These are phyloP conservation scores for Chrysanthemum lavandulifolium DNA, from an alignment of 129 eudicot genomes.

Conservation along the genomic window DNA sequence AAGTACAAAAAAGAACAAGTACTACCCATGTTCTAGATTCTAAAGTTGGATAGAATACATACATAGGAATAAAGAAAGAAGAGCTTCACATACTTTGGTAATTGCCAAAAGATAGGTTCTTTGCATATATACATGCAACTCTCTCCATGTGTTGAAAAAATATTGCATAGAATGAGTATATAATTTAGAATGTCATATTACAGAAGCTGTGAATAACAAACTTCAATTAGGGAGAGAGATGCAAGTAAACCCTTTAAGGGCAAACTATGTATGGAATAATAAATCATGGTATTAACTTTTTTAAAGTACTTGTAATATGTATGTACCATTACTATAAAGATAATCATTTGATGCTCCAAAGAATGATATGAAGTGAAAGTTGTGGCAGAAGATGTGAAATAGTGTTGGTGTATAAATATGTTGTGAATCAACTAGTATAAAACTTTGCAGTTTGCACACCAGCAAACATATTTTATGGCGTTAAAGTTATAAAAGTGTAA, in stretches of 20 bases:
- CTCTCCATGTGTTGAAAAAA: constrained; percentile 10
- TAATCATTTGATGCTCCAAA: constrained; percentile 8
- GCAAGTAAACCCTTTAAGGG: constrained; percentile 4
- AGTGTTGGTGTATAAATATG: constrained; percentile 35
- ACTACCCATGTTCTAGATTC: constrained; percentile 44
- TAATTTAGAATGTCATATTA: not conserved
- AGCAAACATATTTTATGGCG: constrained; percentile 6
- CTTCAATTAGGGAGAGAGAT: constrained; percentile 4
- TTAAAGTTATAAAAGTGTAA: constrained; percentile 9
- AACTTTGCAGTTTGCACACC: constrained; percentile 9
- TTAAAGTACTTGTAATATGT: constrained; percentile 14
- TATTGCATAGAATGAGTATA: constrained; percentile 5
- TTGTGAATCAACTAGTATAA: constrained; percentile 18
- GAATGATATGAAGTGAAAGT: constrained; percentile 38
- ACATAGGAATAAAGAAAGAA: constrained; percentile 22
- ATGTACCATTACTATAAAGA: constrained; percentile 14
- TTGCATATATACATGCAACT: constrained; percentile 1
- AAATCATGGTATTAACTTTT: not conserved
- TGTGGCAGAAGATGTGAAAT: constrained; percentile 23
- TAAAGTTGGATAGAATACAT: constrained; percentile 37
- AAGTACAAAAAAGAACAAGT: constrained; percentile 38
- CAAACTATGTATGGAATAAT: not conserved
- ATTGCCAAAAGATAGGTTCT: constrained; percentile 22
- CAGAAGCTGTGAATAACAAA: not conserved
- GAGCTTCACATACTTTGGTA: constrained; percentile 30